A percentile compares a stretch with the other conserved stretches of the same genome.
phyloP scores from a whole-genome alignment of 768 basidiomycete species.

The Lentinus tigrinus region DNA sequence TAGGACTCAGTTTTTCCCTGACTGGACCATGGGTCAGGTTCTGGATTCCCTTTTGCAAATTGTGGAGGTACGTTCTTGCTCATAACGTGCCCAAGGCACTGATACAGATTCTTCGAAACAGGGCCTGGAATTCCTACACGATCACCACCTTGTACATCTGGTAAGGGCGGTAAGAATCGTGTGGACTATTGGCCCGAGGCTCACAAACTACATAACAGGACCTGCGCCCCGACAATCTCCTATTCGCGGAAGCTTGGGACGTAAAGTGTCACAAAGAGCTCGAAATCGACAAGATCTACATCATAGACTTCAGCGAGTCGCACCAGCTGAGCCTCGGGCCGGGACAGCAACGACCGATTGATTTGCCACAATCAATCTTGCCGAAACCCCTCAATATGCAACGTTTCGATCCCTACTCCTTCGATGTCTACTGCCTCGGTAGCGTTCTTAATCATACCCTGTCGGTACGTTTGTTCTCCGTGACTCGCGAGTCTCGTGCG shows the following conservation, averaged over 20 bases:
- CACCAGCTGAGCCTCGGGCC: neutral
- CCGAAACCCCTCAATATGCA: neutral
- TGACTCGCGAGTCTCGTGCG: too few relatives aligned
- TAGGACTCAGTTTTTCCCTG: neutral
- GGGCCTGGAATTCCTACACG: constrained; percentile 3
- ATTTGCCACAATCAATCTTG: neutral
- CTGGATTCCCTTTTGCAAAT: neutral
- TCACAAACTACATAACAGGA: neutral
- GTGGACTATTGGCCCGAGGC: neutral
- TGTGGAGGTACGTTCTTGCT: neutral
- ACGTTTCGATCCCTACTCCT: constrained; percentile 1
- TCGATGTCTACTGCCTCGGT: constrained; percentile 1
- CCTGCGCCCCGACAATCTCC: neutral
- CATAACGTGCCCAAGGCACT: neutral
- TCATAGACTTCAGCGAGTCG: neutral
- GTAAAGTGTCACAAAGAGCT: neutral
- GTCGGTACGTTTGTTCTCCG: neutral
- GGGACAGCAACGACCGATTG: neutral
- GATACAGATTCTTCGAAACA: neutral
- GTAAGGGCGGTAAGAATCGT: neutral
- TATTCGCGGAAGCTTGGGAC: neutral
- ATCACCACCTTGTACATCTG: neutral
- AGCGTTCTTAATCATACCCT: neutral
- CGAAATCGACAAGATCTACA: neutral
- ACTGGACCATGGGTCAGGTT: neutral